phyloP scores from a whole-genome alignment of 495 filamentous ascomycete species.

The Cryomyces antarcticus region DNA sequence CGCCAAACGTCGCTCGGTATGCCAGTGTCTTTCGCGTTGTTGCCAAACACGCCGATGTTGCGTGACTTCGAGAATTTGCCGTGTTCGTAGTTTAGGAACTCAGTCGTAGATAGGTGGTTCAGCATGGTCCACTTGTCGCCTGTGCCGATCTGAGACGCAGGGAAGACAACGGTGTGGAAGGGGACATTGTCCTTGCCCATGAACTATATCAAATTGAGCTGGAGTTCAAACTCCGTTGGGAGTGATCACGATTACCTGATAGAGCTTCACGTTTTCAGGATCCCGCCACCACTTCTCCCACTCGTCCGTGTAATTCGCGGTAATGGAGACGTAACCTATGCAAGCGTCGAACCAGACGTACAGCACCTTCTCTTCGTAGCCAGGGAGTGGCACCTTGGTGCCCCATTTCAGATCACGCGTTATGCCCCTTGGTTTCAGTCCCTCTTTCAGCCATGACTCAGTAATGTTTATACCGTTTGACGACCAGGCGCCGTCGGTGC shows the following conservation, averaged over 20 bases:
- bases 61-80: slow-evolving; percentile 89
- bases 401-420: slow-evolving; percentile 84
- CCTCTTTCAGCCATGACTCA: slow-evolving; percentile 57
- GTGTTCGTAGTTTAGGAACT: slow-evolving; percentile 86
- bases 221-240: no score
- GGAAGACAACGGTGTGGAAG: slow-evolving; percentile 82
- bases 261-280: slow-evolving; percentile 66
- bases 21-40: slow-evolving; percentile 71
- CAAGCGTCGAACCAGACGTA: slow-evolving; percentile 97
- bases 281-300: slow-evolving; percentile 93
- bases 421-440: slow-evolving; percentile 62
- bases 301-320: slow-evolving; percentile 68
- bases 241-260: slow-evolving; percentile 26
- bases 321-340: slow-evolving; percentile 86
- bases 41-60: slow-evolving; percentile 75
- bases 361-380: slow-evolving; percentile 61
- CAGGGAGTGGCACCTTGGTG: slow-evolving; percentile 40
- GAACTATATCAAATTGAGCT: slow-evolving; percentile 24
- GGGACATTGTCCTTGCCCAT: slow-evolving; percentile 92
- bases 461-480: slow-evolving; percentile 40
- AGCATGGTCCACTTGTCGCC: slow-evolving; percentile 70
- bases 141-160: slow-evolving; percentile 64
- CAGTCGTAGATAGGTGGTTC: slow-evolving; percentile 69
- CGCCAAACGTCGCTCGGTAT: slow-evolving; percentile 71
- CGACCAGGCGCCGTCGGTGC: slow-evolving; percentile 47